A percentile compares a stretch with the other conserved stretches of the same genome.
Evolutionary conservation across 192 early-diverging fungal genomes (phyloP).

Genomic region (Haplosporangium gracile): DNA sequence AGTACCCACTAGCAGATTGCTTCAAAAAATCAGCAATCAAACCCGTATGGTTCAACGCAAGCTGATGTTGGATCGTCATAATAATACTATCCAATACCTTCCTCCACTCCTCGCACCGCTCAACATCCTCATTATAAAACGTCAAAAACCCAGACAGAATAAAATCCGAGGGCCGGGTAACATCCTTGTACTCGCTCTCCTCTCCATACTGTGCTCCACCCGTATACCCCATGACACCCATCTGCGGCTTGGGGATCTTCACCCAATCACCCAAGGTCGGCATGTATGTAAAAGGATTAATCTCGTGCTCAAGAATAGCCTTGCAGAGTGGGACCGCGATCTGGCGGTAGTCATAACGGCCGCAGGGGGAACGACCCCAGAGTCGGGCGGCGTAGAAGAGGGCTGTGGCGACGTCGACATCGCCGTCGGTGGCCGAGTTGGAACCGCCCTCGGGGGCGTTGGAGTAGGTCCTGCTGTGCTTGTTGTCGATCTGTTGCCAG

Average conservation of each 20-base stretch:
- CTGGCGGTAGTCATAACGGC: conserved; percentile 58
- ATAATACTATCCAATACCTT: conserved; percentile 63
- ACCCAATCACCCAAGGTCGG: conserved; percentile 68
- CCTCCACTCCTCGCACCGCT: conserved; percentile 57
- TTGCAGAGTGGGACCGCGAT: conserved; percentile 58
- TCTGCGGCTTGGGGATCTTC: conserved; percentile 28
- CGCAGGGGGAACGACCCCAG: conserved; percentile 58
- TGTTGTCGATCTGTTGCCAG: conserved; percentile 66
- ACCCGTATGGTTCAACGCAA: conserved; percentile 60
- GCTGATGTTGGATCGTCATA: conserved; percentile 50
- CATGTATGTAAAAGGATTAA: conserved; percentile 64
- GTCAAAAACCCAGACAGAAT: conserved; percentile 65
- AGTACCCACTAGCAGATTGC: conserved; percentile 47
- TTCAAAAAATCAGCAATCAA: conserved; percentile 68
- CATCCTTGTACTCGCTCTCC: conserved; percentile 53
- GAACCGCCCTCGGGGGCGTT: conserved; percentile 65
- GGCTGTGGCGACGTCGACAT: conserved; percentile 67
- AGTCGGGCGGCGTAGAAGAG: conserved; percentile 61
- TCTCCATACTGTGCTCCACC: conserved; percentile 55
- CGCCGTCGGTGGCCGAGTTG: conserved; percentile 68
- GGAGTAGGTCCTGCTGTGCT: conserved; percentile 35
- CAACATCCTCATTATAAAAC: conserved; percentile 64
- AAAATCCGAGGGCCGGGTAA: conserved; percentile 67
- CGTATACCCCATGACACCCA: conserved; percentile 15
- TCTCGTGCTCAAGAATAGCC: conserved; percentile 64